Conservation (phyloP, 75 land plant species). For the Selaginella moellendorffii region DNA sequence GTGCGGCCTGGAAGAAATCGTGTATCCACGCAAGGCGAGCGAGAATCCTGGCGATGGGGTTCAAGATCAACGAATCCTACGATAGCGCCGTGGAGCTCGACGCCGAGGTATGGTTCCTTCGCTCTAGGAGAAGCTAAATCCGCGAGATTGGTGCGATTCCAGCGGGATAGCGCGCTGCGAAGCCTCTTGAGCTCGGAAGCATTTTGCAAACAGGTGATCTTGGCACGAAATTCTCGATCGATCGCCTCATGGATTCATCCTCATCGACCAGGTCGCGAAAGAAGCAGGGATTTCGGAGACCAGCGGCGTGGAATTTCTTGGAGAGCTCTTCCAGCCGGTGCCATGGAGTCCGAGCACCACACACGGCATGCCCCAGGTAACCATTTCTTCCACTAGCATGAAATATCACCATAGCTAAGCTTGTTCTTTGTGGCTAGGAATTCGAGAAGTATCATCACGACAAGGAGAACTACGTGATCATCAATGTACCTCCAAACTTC, state of each 20-base stretch:
- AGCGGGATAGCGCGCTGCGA: conserved; percentile 26
- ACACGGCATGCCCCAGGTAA: conserved; percentile 41
- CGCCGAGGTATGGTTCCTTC: conserved; percentile 18
- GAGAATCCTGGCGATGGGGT: conserved; percentile 17
- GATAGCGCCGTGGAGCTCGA: conserved; percentile 28
- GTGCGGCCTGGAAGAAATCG: no score
- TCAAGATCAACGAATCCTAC: conserved; percentile 26
- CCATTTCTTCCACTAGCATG: background rate
- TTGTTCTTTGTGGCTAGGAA: conserved; percentile 16
- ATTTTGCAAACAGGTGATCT: conserved; percentile 26
- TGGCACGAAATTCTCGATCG: conserved; percentile 2
- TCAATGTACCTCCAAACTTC: conserved; percentile 40
- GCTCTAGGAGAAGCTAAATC: background rate
- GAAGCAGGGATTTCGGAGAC: background rate
- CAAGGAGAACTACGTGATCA: conserved; percentile 26
- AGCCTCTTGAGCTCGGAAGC: conserved; percentile 18
- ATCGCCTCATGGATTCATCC: conserved; percentile 12
- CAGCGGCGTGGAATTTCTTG: conserved; percentile 20
- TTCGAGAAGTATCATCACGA: conserved; percentile 31
- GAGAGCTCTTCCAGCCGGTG: conserved; percentile 34
- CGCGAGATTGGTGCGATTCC: background rate
- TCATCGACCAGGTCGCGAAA: conserved; percentile 16
- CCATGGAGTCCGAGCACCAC: conserved; percentile 35
- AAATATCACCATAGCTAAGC: background rate
- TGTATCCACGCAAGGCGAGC: no score